Base-by-base conservation (phyloP, 2,329 filamentous ascomycete species). In the Beauveria bassiana region DNA sequence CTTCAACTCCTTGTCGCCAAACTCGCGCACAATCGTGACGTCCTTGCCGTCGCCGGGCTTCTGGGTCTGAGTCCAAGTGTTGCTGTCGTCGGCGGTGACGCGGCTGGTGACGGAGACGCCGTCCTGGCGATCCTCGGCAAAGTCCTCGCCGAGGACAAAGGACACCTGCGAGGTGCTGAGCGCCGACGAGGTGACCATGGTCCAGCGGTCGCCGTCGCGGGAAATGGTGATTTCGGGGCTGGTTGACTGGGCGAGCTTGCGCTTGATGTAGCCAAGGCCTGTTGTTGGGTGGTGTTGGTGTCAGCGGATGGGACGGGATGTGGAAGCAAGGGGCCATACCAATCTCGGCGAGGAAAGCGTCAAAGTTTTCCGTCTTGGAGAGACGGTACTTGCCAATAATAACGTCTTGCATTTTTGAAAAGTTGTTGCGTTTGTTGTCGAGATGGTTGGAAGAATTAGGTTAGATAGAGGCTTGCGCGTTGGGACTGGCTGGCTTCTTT, bases 221-320 rank as follows among this genome's bases (percentile, higher is more conserved):
- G 54, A 38, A 16, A 62, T 62, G 43, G 26, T 57, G 52, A 62
- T 53, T 45, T 62, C 60, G 46, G 60, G 60, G 38, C 26, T 58
- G 45, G 60, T 62, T 12, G 60, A 62, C 47, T 62, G 60, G 14
- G 54, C 60, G 24, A 62, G 43, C 54, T 58, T 62, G 46, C 60
- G 60, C 60, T 62, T 62, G 60, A 62, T 57, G 53, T 52, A 62
- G n/a, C 60, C 60, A 3, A 62, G 47, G 28, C 60, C 60, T 62
- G 38, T 12, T 6, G 2, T 22, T 22, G 20, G 12, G 26, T 2
- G 12, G 42, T 40, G 24, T 61, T 42, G 52, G 34, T 20, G n/a
- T 16, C 20, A n/a, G 9, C 3, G 38, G n/a, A 7, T 10, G 14
- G 28, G 28, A 8, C 1, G 20, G 20, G 20, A 6, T 2, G 28